These are phyloP conservation scores for Delonix regia DNA, from an alignment of 306 rosid genomes.

Conservation along the genomic window DNA sequence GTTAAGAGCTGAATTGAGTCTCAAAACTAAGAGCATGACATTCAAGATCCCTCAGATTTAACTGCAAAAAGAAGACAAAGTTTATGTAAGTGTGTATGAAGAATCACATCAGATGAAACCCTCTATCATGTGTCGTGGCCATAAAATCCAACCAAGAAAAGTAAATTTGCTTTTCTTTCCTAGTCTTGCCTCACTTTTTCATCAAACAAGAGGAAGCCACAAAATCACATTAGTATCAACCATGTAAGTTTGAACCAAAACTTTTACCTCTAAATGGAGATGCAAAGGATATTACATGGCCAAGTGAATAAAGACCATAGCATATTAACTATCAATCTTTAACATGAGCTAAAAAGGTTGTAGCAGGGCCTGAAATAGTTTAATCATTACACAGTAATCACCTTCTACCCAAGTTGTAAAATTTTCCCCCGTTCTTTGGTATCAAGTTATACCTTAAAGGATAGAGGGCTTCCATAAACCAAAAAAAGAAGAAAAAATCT, in stretches of 20 bases:
- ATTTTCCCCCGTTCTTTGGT: not conserved
- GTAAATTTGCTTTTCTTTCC: not conserved
- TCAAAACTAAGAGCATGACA: conserved; percentile 83
- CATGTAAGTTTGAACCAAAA: conserved; percentile 19
- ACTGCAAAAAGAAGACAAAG: conserved; percentile 54
- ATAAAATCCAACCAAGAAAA: conserved; percentile 20
- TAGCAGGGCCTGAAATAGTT: conserved; percentile 4
- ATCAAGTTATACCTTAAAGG: not conserved
- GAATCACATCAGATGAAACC: conserved; percentile 19
- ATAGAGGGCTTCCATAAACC: conserved; percentile 9
- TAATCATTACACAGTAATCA: not conserved
- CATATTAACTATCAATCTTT: not conserved
- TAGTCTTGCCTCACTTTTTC: conserved; percentile 17
- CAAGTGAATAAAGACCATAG: not conserved
- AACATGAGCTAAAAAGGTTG: conserved; percentile 26
- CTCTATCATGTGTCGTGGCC: not conserved
- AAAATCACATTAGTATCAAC: conserved; percentile 8
- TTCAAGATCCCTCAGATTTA: conserved; percentile 81
- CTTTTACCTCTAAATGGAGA: conserved; percentile 2
- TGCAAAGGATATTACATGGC: conserved; percentile 1
- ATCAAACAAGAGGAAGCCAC: conserved; percentile 27
- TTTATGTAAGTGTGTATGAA: conserved; percentile 15
- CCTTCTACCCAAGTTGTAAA: conserved; percentile 4
- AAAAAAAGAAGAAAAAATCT: not conserved
- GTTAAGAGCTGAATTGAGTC: conserved; percentile 56